Evolutionary conservation across 1,284 basidiomycete species (phyloP).

Genomic region (Stereum hirsutum): DNA sequence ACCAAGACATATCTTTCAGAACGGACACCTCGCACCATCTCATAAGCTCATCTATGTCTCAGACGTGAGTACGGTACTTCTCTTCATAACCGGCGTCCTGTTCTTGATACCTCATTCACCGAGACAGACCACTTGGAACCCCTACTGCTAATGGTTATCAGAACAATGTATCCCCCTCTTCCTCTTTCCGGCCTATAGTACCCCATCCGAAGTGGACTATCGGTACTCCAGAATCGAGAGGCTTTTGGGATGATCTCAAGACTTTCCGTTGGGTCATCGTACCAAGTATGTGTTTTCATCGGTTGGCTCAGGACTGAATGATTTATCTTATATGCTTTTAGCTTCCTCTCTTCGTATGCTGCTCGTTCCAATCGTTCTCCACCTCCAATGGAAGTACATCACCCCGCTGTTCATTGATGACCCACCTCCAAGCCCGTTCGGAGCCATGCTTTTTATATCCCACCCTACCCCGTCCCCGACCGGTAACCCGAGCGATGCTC

Average conservation of each 20-base stretch:
- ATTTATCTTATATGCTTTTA: conserved; percentile 17
- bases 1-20: too few relatives aligned
- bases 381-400: conserved; percentile 61
- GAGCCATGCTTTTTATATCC: conserved; percentile 69
- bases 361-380: conserved; percentile 63
- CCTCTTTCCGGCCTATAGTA: too few relatives aligned
- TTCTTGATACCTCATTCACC: too few relatives aligned
- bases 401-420: conserved; percentile 36
- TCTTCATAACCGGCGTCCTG: too few relatives aligned
- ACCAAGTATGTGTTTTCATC: conserved; percentile 43
- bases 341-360: conserved; percentile 69
- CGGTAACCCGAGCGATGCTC: conserved; percentile 33
- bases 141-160: too few relatives aligned
- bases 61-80: too few relatives aligned
- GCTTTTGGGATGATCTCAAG: conserved; percentile 27
- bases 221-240: too few relatives aligned
- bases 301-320: conserved; percentile 2
- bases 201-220: too few relatives aligned
- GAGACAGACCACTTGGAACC: too few relatives aligned
- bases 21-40: too few relatives aligned
- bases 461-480: conserved; percentile 50
- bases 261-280: conserved; percentile 67
- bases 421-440: conserved; percentile 65
- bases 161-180: too few relatives aligned
- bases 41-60: too few relatives aligned